Percentiles rank a stretch among this genome's conserved stretches.
These are phyloP conservation scores for Penicillium sp. DNA, from an alignment of 2,329 filamentous ascomycete genomes.

Conservation along the genomic window DNA sequence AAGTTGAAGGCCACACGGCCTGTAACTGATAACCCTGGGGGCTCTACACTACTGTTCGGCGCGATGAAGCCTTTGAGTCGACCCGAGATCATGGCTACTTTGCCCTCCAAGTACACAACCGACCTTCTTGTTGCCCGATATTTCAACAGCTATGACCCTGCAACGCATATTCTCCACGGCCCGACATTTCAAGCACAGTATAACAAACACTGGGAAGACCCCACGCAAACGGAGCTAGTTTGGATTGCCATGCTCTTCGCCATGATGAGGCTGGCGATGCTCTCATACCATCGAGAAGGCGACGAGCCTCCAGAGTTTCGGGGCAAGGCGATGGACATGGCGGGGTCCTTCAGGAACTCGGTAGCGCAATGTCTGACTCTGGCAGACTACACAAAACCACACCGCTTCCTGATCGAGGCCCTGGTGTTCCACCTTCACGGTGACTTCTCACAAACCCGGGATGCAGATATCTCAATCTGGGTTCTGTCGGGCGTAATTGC, in stretches of 20 bases:
- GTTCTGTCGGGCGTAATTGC: slow-evolving; percentile 63
- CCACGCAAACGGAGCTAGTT: slow-evolving; percentile 58
- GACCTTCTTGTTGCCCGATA: slow-evolving; percentile 84
- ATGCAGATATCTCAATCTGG: slow-evolving; percentile 63
- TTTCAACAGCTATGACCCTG: slow-evolving; percentile 77
- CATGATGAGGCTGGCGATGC: slow-evolving; percentile 66
- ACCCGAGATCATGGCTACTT: slow-evolving; percentile 73
- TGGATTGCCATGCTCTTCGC: slow-evolving; percentile 66
- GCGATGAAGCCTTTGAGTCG: slow-evolving; percentile 69
- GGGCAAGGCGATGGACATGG: slow-evolving; percentile 55
- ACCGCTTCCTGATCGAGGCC: slow-evolving; percentile 62
- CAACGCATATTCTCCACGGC: slow-evolving; percentile 71
- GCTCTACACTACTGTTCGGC: slow-evolving; percentile 78
- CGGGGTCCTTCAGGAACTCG: slow-evolving; percentile 51
- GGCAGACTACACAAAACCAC: slow-evolving; percentile 65
- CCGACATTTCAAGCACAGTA: slow-evolving; percentile 82
- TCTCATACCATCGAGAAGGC: slow-evolving; percentile 63
- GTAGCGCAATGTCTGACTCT: slow-evolving; percentile 65
- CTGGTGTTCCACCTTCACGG: slow-evolving; percentile 64
- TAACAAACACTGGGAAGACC: slow-evolving; percentile 63
- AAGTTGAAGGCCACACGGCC: slow-evolving; percentile 70
- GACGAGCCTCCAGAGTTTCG: slow-evolving; percentile 66
- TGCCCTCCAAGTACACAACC: slow-evolving; percentile 81
- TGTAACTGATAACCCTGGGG: slow-evolving; percentile 59
- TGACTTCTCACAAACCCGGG: slow-evolving; percentile 61